Evolutionary conservation across 1,284 basidiomycete species (phyloP).

Genomic region (Puccinia horiana): DNA sequence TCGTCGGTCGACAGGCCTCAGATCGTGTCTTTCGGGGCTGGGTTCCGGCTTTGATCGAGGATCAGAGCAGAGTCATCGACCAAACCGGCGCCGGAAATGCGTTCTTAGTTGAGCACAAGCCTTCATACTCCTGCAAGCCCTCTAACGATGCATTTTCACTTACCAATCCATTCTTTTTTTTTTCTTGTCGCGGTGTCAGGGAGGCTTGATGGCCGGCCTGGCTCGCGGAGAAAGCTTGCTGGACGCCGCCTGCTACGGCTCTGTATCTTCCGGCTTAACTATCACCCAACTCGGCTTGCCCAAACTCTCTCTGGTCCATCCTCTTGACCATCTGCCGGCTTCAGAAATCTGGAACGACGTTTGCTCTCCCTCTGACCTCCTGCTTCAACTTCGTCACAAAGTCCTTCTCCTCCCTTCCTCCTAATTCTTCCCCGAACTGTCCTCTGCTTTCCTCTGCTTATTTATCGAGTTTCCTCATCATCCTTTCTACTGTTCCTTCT

Average conservation of each 20-base stretch:
- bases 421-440: no score
- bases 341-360: constrained; percentile 13
- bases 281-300: constrained; percentile 44
- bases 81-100: constrained; percentile 40
- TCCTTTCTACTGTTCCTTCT: no score
- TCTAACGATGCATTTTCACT: background rate
- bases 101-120: constrained; percentile 34
- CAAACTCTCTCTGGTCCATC: background rate
- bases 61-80: constrained; percentile 37
- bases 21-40: background rate
- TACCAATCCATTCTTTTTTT: background rate
- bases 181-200: background rate
- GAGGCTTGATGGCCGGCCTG: constrained; percentile 44
- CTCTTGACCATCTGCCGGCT: background rate
- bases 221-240: constrained; percentile 19
- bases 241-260: constrained; percentile 34
- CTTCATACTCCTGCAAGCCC: background rate
- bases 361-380: constrained; percentile 48
- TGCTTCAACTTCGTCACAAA: constrained; percentile 51
- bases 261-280: constrained; percentile 41
- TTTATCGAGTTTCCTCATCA: no score
- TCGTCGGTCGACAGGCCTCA: background rate
- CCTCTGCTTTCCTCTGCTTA: no score
- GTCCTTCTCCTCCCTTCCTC: constrained; percentile 50
- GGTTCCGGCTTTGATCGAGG: constrained; percentile 30